Conservation (phyloP, 2,329 filamentous ascomycete species). For the Colletotrichum tanaceti region DNA sequence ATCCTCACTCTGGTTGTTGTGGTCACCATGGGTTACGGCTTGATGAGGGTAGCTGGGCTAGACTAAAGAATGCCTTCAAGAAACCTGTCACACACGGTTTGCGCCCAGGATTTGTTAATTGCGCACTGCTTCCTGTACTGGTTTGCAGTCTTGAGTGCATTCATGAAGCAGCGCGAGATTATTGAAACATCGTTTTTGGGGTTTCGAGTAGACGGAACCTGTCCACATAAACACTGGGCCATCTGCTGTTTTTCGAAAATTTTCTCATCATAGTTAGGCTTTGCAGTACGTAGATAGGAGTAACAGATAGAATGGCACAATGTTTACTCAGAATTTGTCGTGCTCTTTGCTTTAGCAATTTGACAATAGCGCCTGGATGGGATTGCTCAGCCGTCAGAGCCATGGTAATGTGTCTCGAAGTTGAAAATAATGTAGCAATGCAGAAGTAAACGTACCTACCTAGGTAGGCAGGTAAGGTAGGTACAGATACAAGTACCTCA, state of each 20-base stretch:
- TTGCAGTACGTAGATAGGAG: not conserved
- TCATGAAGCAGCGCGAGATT: not conserved
- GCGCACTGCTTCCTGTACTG: not conserved
- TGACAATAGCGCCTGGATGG: not conserved
- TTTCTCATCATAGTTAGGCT: not conserved
- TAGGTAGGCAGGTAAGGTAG: no score
- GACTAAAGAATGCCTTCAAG: conserved; percentile 48
- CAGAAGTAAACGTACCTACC: conserved; percentile 18
- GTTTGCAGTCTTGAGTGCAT: conserved; percentile 2
- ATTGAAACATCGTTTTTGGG: not conserved
- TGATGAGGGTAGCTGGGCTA: conserved; percentile 82
- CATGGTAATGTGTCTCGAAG: not conserved
- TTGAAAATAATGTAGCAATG: conserved; percentile 12
- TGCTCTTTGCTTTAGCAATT: not conserved
- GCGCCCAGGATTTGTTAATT: not conserved
- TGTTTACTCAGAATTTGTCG: not conserved
- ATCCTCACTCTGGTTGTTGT: conserved; percentile 84
- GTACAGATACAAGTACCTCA: no score
- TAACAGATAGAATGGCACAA: conserved; percentile 10
- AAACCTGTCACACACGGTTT: not conserved
- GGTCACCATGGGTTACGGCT: conserved; percentile 87
- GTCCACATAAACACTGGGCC: not conserved
- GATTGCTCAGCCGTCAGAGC: not conserved
- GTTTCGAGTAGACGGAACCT: not conserved
- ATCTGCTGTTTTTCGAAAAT: not conserved